Evolutionary conservation across 495 filamentous ascomycete species (phyloP).

Genomic region (Clohesyomyces aquaticus): DNA sequence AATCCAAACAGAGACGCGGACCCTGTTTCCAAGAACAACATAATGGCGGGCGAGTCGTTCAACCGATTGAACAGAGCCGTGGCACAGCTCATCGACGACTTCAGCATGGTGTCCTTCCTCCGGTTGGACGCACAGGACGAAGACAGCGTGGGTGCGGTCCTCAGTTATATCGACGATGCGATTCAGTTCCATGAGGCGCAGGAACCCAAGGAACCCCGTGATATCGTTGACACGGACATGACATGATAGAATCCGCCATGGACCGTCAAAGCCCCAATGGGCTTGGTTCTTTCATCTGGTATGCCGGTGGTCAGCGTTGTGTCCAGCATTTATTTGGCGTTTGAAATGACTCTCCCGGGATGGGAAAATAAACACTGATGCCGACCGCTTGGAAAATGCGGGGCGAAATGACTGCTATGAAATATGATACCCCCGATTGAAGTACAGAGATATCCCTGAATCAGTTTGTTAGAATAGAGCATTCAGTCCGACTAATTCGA

Average conservation of each 20-base stretch:
- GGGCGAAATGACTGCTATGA: not conserved
- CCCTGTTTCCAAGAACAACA: constrained; percentile 61
- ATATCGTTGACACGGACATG: constrained; percentile 52
- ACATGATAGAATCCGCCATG: constrained; percentile 18
- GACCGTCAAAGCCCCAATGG: constrained; percentile 4
- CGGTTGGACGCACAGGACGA: constrained; percentile 89
- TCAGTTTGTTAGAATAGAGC: not conserved
- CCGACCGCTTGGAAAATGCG: not conserved
- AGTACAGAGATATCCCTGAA: not conserved
- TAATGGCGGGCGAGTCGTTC: constrained; percentile 80
- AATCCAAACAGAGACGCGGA: constrained; percentile 44
- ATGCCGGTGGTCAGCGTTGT: no score
- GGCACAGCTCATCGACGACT: constrained; percentile 87
- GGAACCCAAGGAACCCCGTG: constrained; percentile 83
- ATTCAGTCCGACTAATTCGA: no score
- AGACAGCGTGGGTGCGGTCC: constrained; percentile 85
- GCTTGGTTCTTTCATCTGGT: not conserved
- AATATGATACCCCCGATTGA: not conserved
- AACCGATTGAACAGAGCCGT: constrained; percentile 80
- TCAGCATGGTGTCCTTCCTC: constrained; percentile 95
- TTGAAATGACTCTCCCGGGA: no score
- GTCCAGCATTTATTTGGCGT: no score
- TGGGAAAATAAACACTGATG: no score
- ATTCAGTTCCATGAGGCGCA: constrained; percentile 97
- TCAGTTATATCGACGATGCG: constrained; percentile 96